Conservation (phyloP, 1,284 basidiomycete genomes). For the Trichosporon sp. region DNA sequence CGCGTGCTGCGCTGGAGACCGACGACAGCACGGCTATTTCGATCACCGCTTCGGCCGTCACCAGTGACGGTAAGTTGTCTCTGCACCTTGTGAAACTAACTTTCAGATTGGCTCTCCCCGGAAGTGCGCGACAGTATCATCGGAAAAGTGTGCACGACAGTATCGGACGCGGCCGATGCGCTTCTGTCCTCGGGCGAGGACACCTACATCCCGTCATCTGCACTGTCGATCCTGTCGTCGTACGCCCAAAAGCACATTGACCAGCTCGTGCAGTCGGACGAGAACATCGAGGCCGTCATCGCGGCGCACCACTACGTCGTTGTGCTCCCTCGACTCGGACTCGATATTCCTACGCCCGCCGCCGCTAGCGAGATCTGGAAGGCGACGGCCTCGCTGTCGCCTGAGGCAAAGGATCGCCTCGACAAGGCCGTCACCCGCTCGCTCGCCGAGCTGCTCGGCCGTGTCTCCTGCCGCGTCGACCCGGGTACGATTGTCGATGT, state of each 20-base stretch:
- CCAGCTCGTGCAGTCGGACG: conserved; percentile 29
- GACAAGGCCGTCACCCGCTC: conserved; percentile 22
- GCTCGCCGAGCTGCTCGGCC: conserved; percentile 25
- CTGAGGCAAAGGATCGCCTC: conserved; percentile 20
- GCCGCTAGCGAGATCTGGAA: conserved; percentile 26
- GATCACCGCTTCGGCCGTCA: conserved; percentile 20
- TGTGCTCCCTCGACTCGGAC: conserved; percentile 28
- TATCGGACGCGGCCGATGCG: conserved; percentile 53
- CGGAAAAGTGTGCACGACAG: conserved; percentile 48
- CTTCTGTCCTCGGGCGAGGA: conserved; percentile 23
- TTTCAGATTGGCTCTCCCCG: conserved; percentile 23
- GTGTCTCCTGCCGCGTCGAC: conserved; percentile 28
- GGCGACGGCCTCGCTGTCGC: conserved; percentile 6
- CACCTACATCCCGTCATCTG: conserved; percentile 6
- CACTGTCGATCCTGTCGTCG: conserved; percentile 32
- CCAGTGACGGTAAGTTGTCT: conserved; percentile 4
- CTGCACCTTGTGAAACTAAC: neutral
- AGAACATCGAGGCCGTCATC: conserved; percentile 31
- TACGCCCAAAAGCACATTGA: conserved; percentile 30
- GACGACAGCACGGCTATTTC: conserved; percentile 17
- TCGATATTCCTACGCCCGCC: neutral
- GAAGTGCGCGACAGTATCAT: conserved; percentile 32
- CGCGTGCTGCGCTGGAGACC: conserved; percentile 27
- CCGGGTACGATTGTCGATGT: conserved; percentile 38
- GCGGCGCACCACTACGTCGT: conserved; percentile 38